phyloP scores from a whole-genome alignment of 2,329 filamentous ascomycete species.

The Xylaria sp. region DNA sequence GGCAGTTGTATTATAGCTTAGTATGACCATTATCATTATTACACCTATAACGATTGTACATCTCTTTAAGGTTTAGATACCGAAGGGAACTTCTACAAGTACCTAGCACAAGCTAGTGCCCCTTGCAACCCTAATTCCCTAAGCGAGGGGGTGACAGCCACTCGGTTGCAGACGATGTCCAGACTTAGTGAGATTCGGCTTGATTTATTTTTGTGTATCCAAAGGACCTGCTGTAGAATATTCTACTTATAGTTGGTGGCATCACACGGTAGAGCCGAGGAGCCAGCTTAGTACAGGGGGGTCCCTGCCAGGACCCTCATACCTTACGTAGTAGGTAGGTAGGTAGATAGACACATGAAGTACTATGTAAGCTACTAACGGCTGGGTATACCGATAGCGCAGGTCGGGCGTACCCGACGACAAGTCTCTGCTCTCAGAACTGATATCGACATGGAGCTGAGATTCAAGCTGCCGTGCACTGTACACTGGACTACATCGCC shows the following conservation, averaged over 20 bases:
- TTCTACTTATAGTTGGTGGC: constrained; percentile 9
- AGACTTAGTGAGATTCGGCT: constrained; percentile 4
- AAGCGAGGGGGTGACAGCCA: constrained; percentile 8
- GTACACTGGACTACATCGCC: not conserved
- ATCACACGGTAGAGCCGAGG: not conserved
- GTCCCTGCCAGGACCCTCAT: not conserved
- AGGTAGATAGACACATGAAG: too few species aligned
- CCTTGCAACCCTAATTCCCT: constrained; percentile 19
- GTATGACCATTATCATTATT: not conserved
- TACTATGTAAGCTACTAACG: not conserved
- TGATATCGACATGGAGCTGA: constrained; percentile 5
- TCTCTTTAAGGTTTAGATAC: not conserved
- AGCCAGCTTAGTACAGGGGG: not conserved
- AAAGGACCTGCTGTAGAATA: constrained; percentile 2
- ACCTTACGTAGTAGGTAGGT: not conserved
- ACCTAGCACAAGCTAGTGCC: constrained; percentile 12
- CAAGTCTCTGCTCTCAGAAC: not conserved
- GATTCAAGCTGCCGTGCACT: not conserved
- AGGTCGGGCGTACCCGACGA: not conserved
- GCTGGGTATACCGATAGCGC: not conserved
- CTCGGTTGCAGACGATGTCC: constrained; percentile 7
- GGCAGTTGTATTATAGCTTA: constrained; percentile 2
- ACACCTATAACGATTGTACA: not conserved
- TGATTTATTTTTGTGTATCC: constrained; percentile 2
- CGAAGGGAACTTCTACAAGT: not conserved